These are phyloP conservation scores for Sugiyamaella grinbergsii DNA, from an alignment of 1,139 yeast genomes.

Conservation along the genomic window DNA sequence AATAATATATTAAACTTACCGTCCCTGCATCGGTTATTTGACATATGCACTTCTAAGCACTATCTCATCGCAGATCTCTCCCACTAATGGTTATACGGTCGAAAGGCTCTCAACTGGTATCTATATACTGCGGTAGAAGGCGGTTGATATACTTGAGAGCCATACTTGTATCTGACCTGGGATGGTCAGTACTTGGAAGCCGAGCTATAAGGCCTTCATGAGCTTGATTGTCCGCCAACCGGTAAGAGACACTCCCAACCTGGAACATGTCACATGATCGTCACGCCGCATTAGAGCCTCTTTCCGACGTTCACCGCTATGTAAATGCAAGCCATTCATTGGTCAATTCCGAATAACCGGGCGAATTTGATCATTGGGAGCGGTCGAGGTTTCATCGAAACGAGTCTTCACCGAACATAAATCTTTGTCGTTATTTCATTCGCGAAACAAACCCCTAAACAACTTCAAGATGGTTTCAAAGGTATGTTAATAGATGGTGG, in stretches of 20 bases:
- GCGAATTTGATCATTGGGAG: constrained; percentile 11
- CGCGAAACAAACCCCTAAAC: not conserved
- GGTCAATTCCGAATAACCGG: constrained; percentile 10
- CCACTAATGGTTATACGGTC: no score
- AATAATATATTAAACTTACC: no score
- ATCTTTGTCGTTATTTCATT: constrained; percentile 1
- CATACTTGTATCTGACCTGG: no score
- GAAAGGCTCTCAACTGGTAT: no score
- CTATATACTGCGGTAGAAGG: no score
- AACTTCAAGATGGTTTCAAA: constrained; percentile 25
- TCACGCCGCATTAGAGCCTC: not conserved
- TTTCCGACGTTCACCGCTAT: not conserved
- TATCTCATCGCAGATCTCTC: not conserved
- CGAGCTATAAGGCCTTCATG: no score
- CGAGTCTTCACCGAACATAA: not conserved
- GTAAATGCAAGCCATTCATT: constrained; percentile 11
- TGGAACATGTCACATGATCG: not conserved
- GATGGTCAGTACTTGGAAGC: no score
- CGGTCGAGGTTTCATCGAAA: not conserved
- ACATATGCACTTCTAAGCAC: no score
- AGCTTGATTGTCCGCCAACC: no score
- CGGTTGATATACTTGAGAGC: no score
- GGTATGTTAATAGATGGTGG: constrained; percentile 18
- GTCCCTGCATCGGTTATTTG: no score
- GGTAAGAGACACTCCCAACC: no score